Evolutionary conservation across 148 eudicot species (phyloP).

Genomic region (Fagopyrum tataricum): DNA sequence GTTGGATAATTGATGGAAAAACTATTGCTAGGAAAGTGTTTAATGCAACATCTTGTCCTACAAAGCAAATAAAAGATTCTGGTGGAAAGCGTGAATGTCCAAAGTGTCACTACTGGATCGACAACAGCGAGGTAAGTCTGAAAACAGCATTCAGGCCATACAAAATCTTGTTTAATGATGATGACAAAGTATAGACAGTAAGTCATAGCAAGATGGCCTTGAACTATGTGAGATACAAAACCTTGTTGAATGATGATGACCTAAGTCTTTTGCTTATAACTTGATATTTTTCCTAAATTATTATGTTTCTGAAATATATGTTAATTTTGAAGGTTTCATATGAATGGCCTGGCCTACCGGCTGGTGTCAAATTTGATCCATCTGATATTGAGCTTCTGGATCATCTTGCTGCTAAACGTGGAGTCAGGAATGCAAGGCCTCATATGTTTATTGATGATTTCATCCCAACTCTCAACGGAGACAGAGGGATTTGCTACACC

Average conservation of each 20-base stretch:
- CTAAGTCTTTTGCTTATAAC: background rate
- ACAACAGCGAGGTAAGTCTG: slow-evolving; percentile 77
- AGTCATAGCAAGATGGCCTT: background rate
- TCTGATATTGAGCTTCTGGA: slow-evolving; percentile 58
- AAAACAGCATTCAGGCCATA: background rate
- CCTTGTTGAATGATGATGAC: slow-evolving; percentile 5
- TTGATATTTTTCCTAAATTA: background rate
- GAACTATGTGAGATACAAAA: background rate
- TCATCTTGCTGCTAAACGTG: slow-evolving; percentile 62
- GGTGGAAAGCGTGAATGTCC: slow-evolving; percentile 84
- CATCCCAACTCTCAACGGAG: slow-evolving; percentile 55
- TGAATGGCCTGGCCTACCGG: slow-evolving; percentile 86
- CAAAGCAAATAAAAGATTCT: slow-evolving; percentile 52
- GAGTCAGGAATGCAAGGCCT: slow-evolving; percentile 29
- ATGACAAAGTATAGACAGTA: background rate
- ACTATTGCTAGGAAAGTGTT: slow-evolving; percentile 70
- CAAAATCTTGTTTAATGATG: background rate
- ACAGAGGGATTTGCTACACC: slow-evolving; percentile 68
- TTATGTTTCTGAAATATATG: background rate
- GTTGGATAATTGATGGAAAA: slow-evolving; percentile 72
- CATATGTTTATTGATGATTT: slow-evolving; percentile 70
- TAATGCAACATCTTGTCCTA: slow-evolving; percentile 38
- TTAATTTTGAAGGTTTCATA: slow-evolving; percentile 32
- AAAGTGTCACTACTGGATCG: slow-evolving; percentile 52
- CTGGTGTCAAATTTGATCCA: slow-evolving; percentile 81